A percentile compares a stretch with the other conserved stretches of the same genome.
These are phyloP conservation scores for Corylus heterophylla DNA, from an alignment of 306 rosid genomes.

Conservation along the genomic window DNA sequence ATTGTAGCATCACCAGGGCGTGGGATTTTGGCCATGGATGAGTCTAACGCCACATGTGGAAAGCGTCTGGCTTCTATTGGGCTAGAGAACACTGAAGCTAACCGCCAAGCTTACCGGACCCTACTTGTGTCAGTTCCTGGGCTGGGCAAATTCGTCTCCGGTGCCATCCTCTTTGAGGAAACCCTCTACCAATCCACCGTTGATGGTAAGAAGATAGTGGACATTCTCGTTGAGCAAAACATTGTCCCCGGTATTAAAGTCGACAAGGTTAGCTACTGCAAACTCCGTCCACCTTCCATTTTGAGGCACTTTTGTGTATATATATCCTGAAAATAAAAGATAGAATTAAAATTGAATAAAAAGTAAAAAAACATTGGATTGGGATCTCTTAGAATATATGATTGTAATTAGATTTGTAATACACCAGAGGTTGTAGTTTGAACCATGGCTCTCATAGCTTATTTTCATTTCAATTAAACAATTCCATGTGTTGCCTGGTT, in stretches of 20 bases:
- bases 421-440: too few relatives aligned
- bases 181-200: conserved; percentile 89
- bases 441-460: too few relatives aligned
- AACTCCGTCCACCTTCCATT: neutral
- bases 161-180: conserved; percentile 92
- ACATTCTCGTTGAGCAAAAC: conserved; percentile 63
- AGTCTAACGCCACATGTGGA: conserved; percentile 89
- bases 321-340: neutral
- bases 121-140: conserved; percentile 71
- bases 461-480: too few relatives aligned
- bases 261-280: conserved; percentile 58
- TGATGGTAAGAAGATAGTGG: conserved; percentile 82
- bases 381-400: too few relatives aligned
- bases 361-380: too few relatives aligned
- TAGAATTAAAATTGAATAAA: too few relatives aligned
- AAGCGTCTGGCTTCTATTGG: conserved; percentile 96
- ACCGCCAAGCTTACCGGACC: conserved; percentile 92
- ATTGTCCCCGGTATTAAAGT: conserved; percentile 89
- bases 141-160: conserved; percentile 79
- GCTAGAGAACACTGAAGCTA: conserved; percentile 84
- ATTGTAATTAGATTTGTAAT: too few relatives aligned
- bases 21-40: conserved; percentile 96
- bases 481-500: too few relatives aligned
- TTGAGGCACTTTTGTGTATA: neutral
- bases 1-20: conserved; percentile 84